Evolutionary conservation across 2,329 filamentous ascomycete species (phyloP), one percentile per base, ranked within the genome.

Genomic region (Blastomyces gilchristii): DNA sequence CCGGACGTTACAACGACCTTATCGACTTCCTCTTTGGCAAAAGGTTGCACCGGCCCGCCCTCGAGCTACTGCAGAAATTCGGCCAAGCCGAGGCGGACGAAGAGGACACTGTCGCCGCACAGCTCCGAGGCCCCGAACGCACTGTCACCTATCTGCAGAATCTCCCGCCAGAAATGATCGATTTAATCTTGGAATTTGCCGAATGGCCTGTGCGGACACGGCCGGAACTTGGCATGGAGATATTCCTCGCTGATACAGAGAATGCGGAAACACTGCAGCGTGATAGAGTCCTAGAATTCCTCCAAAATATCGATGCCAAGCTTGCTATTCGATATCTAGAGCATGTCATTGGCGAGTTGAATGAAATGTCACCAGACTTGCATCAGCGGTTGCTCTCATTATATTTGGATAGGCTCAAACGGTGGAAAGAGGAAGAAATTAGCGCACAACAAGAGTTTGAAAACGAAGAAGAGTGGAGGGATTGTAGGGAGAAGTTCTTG

Each of bases 11-110:
- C 75, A 93, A 88, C 60, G 93, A 97, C 76, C 80, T 99, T 1
- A 91, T 99, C n/a, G 93, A 97, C 74, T 99, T 99, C 72, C 87
- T 97, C 68, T 91, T 95, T 70, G 94, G 94, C 66, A 99, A 99
- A 78, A 92, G 88, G 74, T 82, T 97, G 50, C 94, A 99, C 75
- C 85, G 87, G 22, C 87, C 95, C 71, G 93, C 94, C 0, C 78
- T 99, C 22, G 88, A 91, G 67, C 78, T 97, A 39, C 81, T 99
- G 0, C 84, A 85, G 68, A 88, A 87, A 66, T 97, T 97, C 68
- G 93, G 93, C 22, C 83, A 83, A 37, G 80, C 82, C 1, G 73
- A 41, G 70, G 74, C 4, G 72, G 73, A 25, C 9, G 63, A 60
- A 49, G 41, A 61, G 22, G 9, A 18, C 25, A 12, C 14, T 0